Evolutionary conservation across 2,329 filamentous ascomycete genomes (phyloP), one percentile per base, ranked within the genome.

Genomic region (Diaporthe citriasiana): DNA sequence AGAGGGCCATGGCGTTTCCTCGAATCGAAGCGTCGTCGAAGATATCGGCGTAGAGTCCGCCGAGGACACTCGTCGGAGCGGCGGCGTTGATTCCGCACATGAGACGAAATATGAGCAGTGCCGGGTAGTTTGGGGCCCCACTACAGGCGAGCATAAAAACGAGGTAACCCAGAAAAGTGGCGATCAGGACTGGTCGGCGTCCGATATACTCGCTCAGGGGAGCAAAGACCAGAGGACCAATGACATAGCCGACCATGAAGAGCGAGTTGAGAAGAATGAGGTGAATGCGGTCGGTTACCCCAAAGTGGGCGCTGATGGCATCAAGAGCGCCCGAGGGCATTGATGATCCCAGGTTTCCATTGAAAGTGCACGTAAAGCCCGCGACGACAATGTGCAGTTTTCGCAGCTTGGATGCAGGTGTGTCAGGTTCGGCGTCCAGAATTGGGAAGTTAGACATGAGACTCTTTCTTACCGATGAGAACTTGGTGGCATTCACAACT

Each of bases 181-280:
- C 57, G 12, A 60, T 42, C 15, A 60, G n/a, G 27, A 60, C 57
- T 27, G 57, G 57, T 4, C 57, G 57, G 38, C 57, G 57, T 5
- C 57, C 57, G 15, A 60, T 60, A 25, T 60, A 60, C 57, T 60
- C 57, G 57, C 57, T 60, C 35, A 60, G 57, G n/a, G 57, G 57
- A 27, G 57, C 57, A 60, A 60, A 60, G n/a, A 40, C 35, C 35
- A 60, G 57, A 22, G 57, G 57, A 15, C 57, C 57, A 17, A 60
- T 60, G 15, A 60, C 57, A 60, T 60, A 60, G 15, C 57, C 57
- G n/a, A 60, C 35, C 57, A 60, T 60, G 57, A 60, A 60, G 35
- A 60, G 57, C 35, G 57, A 60, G 57, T 60, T 60, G 57, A 60
- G 57, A 19, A 60, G 57, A 25, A 60, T 42, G 13, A 60, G 57